Evolutionary conservation across 352 stramenopile species (phyloP).

Genomic region (Globisporangium emineosum): DNA sequence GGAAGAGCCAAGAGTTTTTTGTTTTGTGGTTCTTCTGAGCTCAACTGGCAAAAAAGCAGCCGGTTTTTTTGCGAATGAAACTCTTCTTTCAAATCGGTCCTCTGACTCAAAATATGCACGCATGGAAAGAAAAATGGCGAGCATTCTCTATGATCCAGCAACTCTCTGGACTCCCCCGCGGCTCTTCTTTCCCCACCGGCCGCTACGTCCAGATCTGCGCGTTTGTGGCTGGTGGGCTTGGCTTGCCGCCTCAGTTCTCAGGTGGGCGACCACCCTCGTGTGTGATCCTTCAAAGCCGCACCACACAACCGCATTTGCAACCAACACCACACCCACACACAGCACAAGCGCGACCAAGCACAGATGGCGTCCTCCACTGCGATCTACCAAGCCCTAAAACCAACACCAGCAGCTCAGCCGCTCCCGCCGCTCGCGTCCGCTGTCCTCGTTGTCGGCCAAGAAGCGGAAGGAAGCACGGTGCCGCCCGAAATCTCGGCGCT

Average conservation of each 20-base stretch:
- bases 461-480: neutral
- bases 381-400: no score
- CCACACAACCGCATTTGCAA: neutral
- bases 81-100: neutral
- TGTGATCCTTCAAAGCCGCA: neutral
- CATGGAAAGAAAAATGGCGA: neutral
- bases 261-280: no score
- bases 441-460: neutral
- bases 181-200: neutral
- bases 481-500: slow-evolving; percentile 1
- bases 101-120: neutral
- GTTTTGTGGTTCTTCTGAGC: no score
- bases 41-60: no score
- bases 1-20: no score
- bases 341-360: neutral
- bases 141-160: neutral
- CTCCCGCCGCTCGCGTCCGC: neutral
- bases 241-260: neutral
- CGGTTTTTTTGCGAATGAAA: no score
- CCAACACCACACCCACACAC: neutral
- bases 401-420: neutral
- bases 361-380: neutral
- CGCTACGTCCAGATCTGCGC: neutral
- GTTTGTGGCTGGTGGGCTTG: neutral
- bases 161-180: neutral